Evolutionary conservation across 1,284 basidiomycete genomes (phyloP).

Genomic region (Phlebopus sp.): DNA sequence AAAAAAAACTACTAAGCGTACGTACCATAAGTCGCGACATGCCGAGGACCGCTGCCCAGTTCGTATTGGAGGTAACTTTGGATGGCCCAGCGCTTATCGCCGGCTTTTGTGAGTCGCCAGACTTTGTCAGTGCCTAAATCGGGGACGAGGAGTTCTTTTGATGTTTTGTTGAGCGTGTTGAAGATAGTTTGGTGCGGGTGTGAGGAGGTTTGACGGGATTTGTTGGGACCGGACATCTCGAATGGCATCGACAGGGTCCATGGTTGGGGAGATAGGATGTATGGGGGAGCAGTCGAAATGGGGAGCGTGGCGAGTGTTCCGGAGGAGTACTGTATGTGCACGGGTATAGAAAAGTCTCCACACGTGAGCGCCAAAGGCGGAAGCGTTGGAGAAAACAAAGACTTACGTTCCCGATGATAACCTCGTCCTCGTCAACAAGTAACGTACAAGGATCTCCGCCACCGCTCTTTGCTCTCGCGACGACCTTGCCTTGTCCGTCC

Average conservation of each 20-base stretch:
- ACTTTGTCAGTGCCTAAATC: slow-evolving; percentile 69
- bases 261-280: slow-evolving; percentile 33
- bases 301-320: slow-evolving; percentile 54
- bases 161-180: slow-evolving; percentile 31
- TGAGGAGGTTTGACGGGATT: slow-evolving; percentile 57
- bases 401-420: slow-evolving; percentile 68
- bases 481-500: slow-evolving; percentile 19
- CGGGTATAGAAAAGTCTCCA: background rate
- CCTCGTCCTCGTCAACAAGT: slow-evolving; percentile 44
- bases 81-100: slow-evolving; percentile 45
- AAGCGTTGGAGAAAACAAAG: background rate
- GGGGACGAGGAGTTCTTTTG: slow-evolving; percentile 62
- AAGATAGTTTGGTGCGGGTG: slow-evolving; percentile 68
- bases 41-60: slow-evolving; percentile 65
- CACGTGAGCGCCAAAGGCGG: background rate
- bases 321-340: slow-evolving; percentile 52
- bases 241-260: slow-evolving; percentile 39
- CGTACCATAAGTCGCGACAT: slow-evolving; percentile 60
- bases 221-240: slow-evolving; percentile 54
- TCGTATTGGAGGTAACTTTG: slow-evolving; percentile 43
- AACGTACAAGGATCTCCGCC: slow-evolving; percentile 63
- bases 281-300: slow-evolving; percentile 45
- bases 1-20: slow-evolving; percentile 6
- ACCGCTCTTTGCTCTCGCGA: slow-evolving; percentile 38
- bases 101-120: slow-evolving; percentile 47